A percentile compares a stretch with the other conserved stretches of the same genome.
Evolutionary conservation across 2,329 filamentous ascomycete species (phyloP).

Genomic region (Penicillium vulpinum): DNA sequence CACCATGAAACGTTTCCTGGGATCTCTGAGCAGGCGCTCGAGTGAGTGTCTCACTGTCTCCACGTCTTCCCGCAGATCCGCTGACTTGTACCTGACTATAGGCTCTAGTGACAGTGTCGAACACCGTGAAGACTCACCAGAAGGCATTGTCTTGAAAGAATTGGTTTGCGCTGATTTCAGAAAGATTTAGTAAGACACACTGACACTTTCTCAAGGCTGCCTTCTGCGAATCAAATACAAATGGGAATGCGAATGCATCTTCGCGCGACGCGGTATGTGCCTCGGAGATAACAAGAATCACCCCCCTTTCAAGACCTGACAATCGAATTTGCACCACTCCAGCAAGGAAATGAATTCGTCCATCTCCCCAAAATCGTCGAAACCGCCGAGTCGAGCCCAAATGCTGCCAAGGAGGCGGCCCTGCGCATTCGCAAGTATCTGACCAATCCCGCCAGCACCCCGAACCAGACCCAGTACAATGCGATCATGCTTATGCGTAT

Average conservation of each 20-base stretch:
- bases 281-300: neutral
- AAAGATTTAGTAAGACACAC: neutral
- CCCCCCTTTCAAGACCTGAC: neutral
- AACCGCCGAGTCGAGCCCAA: slow-evolving; percentile 85
- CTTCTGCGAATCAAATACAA: slow-evolving; percentile 72
- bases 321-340: slow-evolving; percentile 1
- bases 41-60: slow-evolving; percentile 26
- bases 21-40: slow-evolving; percentile 32
- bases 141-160: slow-evolving; percentile 42
- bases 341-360: slow-evolving; percentile 81
- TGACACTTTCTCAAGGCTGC: slow-evolving; percentile 56
- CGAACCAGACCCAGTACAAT: slow-evolving; percentile 84
- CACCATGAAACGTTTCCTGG: slow-evolving; percentile 41
- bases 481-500: slow-evolving; percentile 94
- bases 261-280: slow-evolving; percentile 55
- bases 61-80: slow-evolving; percentile 7
- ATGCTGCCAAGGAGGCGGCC: slow-evolving; percentile 79
- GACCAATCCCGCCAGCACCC: slow-evolving; percentile 64
- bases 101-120: slow-evolving; percentile 25
- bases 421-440: slow-evolving; percentile 79
- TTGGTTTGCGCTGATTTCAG: slow-evolving; percentile 33
- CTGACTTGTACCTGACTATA: slow-evolving; percentile 11
- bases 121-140: slow-evolving; percentile 40
- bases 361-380: slow-evolving; percentile 94
- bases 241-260: slow-evolving; percentile 31